Base-by-base conservation (phyloP, 768 basidiomycete species). In the Suillus subluteus region DNA sequence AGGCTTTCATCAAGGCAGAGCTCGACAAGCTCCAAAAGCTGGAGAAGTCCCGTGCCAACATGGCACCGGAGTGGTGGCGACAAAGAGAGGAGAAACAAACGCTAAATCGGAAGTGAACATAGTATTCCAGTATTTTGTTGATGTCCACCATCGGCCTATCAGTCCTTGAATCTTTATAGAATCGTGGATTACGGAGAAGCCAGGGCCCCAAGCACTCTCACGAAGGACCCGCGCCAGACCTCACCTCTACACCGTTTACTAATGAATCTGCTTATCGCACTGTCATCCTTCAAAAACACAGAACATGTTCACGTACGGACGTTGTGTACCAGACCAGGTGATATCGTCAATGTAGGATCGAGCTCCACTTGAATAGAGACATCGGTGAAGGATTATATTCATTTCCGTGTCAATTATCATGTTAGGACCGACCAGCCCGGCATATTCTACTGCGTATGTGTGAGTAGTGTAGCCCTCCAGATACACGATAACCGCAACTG, bases 51-150 rank as follows among this genome's bases (percentile, higher is more conserved):
- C 76, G 78, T 41, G 75, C 68, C 2, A 63, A 69, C 23, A 55
- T 30, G 12, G 70, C 68, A 1, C 76, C 76, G 1, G 70, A 70
- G 48, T 78, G 76, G 76, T 78, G 76, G 76, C 71, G 52, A 65
- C 68, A 76, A 58, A 79, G 76, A 72, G 69, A 74, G 56, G 67
- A 69, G 46, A 70, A 70, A 48, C 70, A 71, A 67, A 69, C 66
- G 38, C 61, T 65, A 40, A 55, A 38, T 40, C 23, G 16, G 52
- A 59, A 59, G 58, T 41, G 40, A 59, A 30, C 9, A 12, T 43
- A 43, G 41, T 43, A 59, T 26, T 41, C 13, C 16, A 26, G 26
- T 59, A 21, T 30, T 6, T 41, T 15, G n/a, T 21, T 41, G n/a
- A 38, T 23, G 12, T 18, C 3, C 58, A 18, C 15, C 12, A n/a